phyloP scores from a whole-genome alignment of 2,329 filamentous ascomycete species.

The Fusarium protoensiforme region DNA sequence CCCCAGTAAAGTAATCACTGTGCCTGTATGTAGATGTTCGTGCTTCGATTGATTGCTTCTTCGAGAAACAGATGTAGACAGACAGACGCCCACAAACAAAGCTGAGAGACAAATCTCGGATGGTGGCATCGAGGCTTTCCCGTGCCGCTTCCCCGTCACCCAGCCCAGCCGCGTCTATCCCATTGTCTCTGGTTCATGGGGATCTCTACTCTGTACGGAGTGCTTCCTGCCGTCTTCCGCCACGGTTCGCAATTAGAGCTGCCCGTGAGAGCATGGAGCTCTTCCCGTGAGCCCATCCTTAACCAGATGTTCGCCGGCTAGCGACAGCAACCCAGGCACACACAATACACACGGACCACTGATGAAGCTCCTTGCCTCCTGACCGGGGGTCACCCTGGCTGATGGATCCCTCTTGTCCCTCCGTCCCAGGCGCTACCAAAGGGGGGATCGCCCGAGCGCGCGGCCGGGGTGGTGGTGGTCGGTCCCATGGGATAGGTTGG shows the following conservation, averaged over 20 bases:
- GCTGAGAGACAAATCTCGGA: slow-evolving; percentile 20
- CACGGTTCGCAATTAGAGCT: not conserved
- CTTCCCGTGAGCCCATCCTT: not conserved
- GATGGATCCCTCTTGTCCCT: slow-evolving; percentile 17
- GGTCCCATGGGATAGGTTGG: not conserved
- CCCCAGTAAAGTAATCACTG: not conserved
- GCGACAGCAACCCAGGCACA: slow-evolving; percentile 11
- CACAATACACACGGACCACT: slow-evolving; percentile 18
- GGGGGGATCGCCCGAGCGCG: slow-evolving; percentile 33
- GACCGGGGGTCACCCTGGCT: slow-evolving; percentile 30
- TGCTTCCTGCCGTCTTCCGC: slow-evolving; percentile 17
- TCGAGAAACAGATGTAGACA: not conserved
- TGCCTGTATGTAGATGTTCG: not conserved
- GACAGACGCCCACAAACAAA: not conserved
- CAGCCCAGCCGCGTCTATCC: not conserved
- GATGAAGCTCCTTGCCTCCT: slow-evolving; percentile 35
- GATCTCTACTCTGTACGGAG: no score
- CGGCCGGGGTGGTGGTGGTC: slow-evolving; percentile 16
- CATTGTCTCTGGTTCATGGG: slow-evolving; percentile 11
- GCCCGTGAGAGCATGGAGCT: not conserved
- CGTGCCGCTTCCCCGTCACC: slow-evolving; percentile 12
- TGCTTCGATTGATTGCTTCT: not conserved
- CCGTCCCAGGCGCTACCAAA: slow-evolving; percentile 29
- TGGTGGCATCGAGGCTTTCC: slow-evolving; percentile 26
- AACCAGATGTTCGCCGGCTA: slow-evolving; percentile 8